Conservation (phyloP, 1,284 basidiomycete species). For the Ustilago loliicola region DNA sequence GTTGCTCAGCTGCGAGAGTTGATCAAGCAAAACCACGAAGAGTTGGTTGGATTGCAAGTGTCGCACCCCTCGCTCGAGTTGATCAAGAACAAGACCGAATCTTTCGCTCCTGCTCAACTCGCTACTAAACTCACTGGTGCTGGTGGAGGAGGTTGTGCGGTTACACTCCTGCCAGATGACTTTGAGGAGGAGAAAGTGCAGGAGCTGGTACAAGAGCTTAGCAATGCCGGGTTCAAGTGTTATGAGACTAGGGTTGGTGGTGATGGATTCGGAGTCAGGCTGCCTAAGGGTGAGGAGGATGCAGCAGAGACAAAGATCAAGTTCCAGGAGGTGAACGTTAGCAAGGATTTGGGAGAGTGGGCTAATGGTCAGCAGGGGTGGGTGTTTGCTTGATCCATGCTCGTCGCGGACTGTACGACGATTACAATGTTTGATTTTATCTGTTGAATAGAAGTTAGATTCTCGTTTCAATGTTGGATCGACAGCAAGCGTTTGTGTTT, state of each 20-base stretch:
- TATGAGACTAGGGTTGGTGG: conserved; percentile 94
- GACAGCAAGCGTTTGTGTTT: background rate
- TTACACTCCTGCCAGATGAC: conserved; percentile 93
- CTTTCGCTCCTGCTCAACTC: conserved; percentile 75
- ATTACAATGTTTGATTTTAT: background rate
- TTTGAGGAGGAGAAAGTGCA: conserved; percentile 51
- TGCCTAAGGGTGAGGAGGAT: conserved; percentile 61
- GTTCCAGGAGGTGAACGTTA: conserved; percentile 29
- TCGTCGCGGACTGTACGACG: no score
- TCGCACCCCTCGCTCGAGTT: conserved; percentile 89
- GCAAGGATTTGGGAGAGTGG: conserved; percentile 33
- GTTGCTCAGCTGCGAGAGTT: conserved; percentile 49
- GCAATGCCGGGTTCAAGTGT: conserved; percentile 79
- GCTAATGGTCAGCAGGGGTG: conserved; percentile 28
- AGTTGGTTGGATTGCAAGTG: conserved; percentile 90
- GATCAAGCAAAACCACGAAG: conserved; percentile 88
- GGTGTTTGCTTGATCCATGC: conserved; percentile 24
- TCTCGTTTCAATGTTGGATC: background rate
- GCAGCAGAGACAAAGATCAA: conserved; percentile 26
- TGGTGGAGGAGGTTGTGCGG: conserved; percentile 97
- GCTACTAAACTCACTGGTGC: conserved; percentile 98
- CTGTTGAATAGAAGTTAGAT: background rate
- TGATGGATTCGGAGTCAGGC: conserved; percentile 86
- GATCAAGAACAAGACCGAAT: conserved; percentile 80
- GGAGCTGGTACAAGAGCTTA: conserved; percentile 49